phyloP scores from a whole-genome alignment of 164 flowering plant genomes.

The Umbilicus rupestris region DNA sequence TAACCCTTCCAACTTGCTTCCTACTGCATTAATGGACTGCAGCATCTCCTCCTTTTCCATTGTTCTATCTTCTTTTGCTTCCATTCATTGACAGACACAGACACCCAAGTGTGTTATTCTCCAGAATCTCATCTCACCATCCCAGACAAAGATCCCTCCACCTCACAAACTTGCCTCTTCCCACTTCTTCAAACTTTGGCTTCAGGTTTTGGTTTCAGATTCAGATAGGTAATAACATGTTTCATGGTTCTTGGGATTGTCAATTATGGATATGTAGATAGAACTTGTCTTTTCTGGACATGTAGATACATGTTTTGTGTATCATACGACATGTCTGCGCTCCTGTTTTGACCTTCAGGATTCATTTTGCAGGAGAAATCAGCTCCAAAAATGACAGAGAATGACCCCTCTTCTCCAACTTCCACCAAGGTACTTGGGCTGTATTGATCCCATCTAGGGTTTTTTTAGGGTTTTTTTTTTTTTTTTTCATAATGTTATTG shows the following conservation, averaged over 20 bases:
- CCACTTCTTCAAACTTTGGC: neutral
- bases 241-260: constrained; percentile 5
- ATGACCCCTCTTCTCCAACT: neutral
- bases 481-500: no score
- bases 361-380: neutral
- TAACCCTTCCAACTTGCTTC: neutral
- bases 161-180: no score
- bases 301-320: neutral
- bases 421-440: neutral
- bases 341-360: neutral
- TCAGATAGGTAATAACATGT: no score
- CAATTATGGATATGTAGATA: constrained; percentile 2
- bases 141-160: no score
- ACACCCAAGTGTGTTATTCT: no score
- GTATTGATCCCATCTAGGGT: neutral
- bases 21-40: neutral
- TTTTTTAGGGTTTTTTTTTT: no score
- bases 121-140: no score
- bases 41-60: neutral
- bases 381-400: constrained; percentile 2
- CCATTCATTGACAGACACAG: neutral
- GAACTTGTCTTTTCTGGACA: neutral
- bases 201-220: neutral
- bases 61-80: neutral
- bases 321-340: neutral